Percentiles rank a stretch among this genome's conserved stretches.
These are phyloP conservation scores for Limonium bicolor DNA, from an alignment of 148 eudicot species.

Conservation along the genomic window DNA sequence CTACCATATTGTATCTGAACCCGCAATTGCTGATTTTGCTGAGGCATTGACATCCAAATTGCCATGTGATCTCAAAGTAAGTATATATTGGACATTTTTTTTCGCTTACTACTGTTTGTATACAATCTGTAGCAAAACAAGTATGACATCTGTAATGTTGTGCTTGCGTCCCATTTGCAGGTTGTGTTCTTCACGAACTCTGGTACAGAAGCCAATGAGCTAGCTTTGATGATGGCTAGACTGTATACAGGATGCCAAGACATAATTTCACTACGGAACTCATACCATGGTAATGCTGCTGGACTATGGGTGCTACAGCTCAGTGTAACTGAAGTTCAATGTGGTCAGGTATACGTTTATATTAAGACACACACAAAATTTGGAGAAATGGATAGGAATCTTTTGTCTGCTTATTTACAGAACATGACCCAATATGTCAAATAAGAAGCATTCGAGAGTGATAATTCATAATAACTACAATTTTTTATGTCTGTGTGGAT, in stretches of 20 bases:
- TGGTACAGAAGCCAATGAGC: conserved; percentile 97
- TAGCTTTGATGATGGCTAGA: conserved; percentile 88
- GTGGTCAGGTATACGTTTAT: conserved; percentile 61
- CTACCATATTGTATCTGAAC: conserved; percentile 75
- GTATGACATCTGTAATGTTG: too few species aligned
- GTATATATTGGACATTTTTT: too few species aligned
- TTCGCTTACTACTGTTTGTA: too few species aligned
- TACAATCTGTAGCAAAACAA: too few species aligned
- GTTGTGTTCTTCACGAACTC: conserved; percentile 95
- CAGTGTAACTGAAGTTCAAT: conserved; percentile 78
- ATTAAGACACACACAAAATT: too few species aligned
- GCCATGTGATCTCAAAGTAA: conserved; percentile 95
- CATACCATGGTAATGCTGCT: conserved; percentile 92
- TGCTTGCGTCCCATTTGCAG: conserved; percentile 28
- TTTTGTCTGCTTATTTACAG: too few species aligned
- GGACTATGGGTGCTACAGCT: conserved; percentile 98
- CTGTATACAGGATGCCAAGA: conserved; percentile 88
- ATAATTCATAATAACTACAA: too few species aligned
- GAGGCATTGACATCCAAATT: conserved; percentile 82
- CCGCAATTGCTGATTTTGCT: conserved; percentile 80
- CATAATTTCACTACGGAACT: conserved; percentile 73
- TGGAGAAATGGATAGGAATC: too few species aligned
- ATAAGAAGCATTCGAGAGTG: too few species aligned
- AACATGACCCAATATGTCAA: too few species aligned
- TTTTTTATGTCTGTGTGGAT: too few species aligned